Percentiles rank a stretch among this genome's conserved stretches.
These are phyloP conservation scores for Pisolithus sp. DNA, from an alignment of 768 basidiomycete species.

Conservation along the genomic window DNA sequence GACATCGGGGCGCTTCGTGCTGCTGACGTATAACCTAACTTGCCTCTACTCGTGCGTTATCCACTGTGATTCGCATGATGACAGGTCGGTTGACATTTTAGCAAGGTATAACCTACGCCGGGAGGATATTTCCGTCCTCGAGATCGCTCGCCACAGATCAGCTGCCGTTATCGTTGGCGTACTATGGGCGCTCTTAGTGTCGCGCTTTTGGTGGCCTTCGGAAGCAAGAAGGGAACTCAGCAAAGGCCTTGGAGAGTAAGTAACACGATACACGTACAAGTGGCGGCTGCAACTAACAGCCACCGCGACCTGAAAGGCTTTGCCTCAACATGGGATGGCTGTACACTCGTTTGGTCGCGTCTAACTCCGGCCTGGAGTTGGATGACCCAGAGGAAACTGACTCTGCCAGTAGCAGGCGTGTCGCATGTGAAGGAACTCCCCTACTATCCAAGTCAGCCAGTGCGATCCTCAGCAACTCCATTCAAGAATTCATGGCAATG, in stretches of 20 bases:
- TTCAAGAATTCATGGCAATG: conserved; percentile 92
- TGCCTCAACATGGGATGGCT: conserved; percentile 92
- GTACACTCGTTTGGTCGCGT: conserved; percentile 85
- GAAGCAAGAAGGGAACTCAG: conserved; percentile 87
- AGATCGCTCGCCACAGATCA: conserved; percentile 73
- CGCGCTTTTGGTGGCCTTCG: conserved; percentile 92
- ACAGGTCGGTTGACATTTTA: not conserved
- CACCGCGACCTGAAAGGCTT: conserved; percentile 46
- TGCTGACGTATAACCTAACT: conserved; percentile 87
- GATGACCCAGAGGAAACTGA: conserved; percentile 15
- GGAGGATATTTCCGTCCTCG: conserved; percentile 50
- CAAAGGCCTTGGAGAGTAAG: conserved; percentile 81
- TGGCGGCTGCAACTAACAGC: not conserved
- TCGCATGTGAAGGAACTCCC: conserved; percentile 26
- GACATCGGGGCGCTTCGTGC: conserved; percentile 70
- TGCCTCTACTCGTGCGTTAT: conserved; percentile 56
- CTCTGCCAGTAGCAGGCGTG: not conserved
- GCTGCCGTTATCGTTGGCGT: conserved; percentile 80
- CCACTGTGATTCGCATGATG: not conserved
- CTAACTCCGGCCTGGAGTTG: conserved; percentile 65
- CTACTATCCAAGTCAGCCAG: conserved; percentile 31
- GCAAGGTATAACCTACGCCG: conserved; percentile 75
- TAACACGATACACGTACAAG: conserved; percentile 6
- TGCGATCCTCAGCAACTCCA: conserved; percentile 51
- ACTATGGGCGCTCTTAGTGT: conserved; percentile 83